Conservation (phyloP, 139 green algal species). For the Closterium sp. region DNA sequence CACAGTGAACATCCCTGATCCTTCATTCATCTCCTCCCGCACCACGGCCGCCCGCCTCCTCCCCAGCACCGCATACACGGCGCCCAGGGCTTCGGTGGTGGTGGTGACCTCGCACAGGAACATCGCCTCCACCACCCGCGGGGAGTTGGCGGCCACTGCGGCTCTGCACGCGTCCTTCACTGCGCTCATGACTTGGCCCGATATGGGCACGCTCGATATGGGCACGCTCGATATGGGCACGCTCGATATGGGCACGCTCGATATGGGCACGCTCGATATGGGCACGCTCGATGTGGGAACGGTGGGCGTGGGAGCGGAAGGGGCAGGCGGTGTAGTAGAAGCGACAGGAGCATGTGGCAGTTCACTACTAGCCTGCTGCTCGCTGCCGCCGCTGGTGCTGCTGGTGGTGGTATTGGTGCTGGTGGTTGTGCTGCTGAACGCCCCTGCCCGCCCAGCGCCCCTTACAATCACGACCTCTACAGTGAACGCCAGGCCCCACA, state of each 20-base stretch:
- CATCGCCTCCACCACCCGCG: constrained; percentile 90
- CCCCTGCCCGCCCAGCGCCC: not conserved
- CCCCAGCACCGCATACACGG: constrained; percentile 77
- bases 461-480: constrained; percentile 59
- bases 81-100: constrained; percentile 61
- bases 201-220: constrained; percentile 11
- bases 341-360: not conserved
- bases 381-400: not conserved
- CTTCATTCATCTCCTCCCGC: constrained; percentile 89
- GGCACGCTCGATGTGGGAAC: not conserved
- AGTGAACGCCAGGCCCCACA: constrained; percentile 86
- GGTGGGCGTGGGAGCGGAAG: not conserved
- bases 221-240: not conserved
- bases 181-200: constrained; percentile 53
- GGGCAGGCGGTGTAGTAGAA: not conserved
- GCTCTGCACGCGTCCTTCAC: constrained; percentile 67
- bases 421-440: not conserved
- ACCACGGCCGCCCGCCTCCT: constrained; percentile 76
- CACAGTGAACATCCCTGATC: constrained; percentile 84
- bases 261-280: constrained; percentile 22
- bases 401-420: not conserved
- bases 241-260: not conserved
- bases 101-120: constrained; percentile 64
- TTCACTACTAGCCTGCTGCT: not conserved
- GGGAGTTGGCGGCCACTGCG: constrained; percentile 74